These are phyloP conservation scores for Linum lewisii DNA, from an alignment of 345 rosid species.

Conservation along the genomic window DNA sequence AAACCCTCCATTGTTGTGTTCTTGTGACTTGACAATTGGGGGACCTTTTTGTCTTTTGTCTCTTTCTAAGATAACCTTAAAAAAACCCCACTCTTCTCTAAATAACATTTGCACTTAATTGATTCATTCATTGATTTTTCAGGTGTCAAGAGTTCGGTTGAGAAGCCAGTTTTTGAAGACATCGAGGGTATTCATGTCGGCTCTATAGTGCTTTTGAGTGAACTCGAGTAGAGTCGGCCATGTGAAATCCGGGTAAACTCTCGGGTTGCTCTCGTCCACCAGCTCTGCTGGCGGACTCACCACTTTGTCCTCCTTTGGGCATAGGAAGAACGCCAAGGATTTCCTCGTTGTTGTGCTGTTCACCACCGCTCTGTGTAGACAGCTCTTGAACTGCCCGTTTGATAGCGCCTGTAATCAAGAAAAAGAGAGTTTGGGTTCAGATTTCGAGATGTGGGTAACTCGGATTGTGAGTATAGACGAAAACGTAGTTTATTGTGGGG, in stretches of 20 bases:
- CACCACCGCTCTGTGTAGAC: slow-evolving; percentile 18
- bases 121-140: too few species aligned
- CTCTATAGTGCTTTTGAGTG: slow-evolving; percentile 17
- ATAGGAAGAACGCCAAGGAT: slow-evolving; percentile 15
- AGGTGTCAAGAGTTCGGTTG: neutral
- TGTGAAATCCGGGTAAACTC: slow-evolving; percentile 17
- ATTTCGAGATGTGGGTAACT: too few species aligned
- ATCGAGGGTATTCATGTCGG: slow-evolving; percentile 15
- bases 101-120: too few species aligned
- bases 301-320: slow-evolving; percentile 16
- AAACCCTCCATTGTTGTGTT: too few species aligned
- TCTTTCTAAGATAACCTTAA: too few species aligned
- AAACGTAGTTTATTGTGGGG: too few species aligned
- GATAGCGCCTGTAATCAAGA: slow-evolving; percentile 11
- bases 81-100: too few species aligned
- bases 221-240: slow-evolving; percentile 15
- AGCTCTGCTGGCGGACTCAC: slow-evolving; percentile 17
- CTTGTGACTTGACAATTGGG: too few species aligned
- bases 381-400: slow-evolving; percentile 19
- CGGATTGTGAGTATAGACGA: too few species aligned
- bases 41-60: too few species aligned
- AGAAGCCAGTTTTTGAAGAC: slow-evolving; percentile 13
- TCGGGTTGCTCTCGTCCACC: slow-evolving; percentile 6
- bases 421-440: neutral
- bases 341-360: slow-evolving; percentile 11